Percentiles rank a stretch among this genome's conserved stretches.
Conservation (phyloP, 306 rosid genomes). For the Sindora glabra region DNA sequence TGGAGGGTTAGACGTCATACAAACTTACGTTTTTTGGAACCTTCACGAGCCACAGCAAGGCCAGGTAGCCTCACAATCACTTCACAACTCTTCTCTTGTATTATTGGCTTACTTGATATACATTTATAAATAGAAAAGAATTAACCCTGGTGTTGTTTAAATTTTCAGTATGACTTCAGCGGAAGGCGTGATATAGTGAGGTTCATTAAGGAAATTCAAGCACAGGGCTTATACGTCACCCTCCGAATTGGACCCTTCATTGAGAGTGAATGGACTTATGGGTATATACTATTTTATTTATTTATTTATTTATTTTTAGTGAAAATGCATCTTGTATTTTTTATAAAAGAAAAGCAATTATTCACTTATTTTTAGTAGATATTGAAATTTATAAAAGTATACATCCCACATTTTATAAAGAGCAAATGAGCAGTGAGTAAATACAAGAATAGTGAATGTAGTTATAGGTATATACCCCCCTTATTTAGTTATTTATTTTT, state of each 20-base stretch:
- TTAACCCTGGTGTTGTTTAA: background rate
- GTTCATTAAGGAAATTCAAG: constrained; percentile 66
- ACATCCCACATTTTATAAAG: too few species aligned
- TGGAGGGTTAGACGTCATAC: constrained; percentile 79
- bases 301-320: too few species aligned
- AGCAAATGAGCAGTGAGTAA: too few species aligned
- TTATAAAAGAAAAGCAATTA: too few species aligned
- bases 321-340: too few species aligned
- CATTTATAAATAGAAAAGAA: background rate
- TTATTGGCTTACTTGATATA: background rate
- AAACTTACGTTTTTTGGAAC: constrained; percentile 92
- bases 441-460: too few species aligned
- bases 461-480: too few species aligned
- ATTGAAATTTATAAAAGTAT: too few species aligned
- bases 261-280: constrained; percentile 73
- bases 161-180: constrained; percentile 49
- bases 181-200: constrained; percentile 59
- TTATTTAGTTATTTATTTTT: too few species aligned
- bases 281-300: constrained; percentile 50
- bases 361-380: too few species aligned
- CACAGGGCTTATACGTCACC: constrained; percentile 63
- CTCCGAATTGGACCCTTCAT: constrained; percentile 92
- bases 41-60: constrained; percentile 74
- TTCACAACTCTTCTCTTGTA: background rate
- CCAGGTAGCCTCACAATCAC: constrained; percentile 34